Conservation (phyloP, 139 green algal genomes). For the Coelastrella sp. region DNA sequence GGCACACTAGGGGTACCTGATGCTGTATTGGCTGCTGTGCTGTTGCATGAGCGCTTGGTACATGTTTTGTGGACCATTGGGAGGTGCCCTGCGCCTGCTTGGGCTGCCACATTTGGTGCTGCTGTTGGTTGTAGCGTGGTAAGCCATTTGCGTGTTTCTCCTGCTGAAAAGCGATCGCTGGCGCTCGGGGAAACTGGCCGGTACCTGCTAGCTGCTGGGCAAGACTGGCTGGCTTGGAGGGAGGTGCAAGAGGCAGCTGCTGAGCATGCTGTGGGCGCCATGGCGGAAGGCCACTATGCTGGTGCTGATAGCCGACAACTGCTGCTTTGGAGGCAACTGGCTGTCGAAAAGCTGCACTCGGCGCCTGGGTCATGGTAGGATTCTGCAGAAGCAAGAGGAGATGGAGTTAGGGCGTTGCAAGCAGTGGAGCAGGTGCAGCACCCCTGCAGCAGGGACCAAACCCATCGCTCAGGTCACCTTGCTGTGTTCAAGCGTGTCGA, state of each 20-base stretch:
- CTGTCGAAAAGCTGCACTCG: not conserved
- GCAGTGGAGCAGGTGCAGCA: not conserved
- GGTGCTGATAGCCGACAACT: not conserved
- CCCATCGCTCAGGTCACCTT: not conserved
- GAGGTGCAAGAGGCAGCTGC: not conserved
- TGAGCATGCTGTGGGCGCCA: not conserved
- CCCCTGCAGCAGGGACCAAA: too few relatives aligned
- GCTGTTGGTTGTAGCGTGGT: slow-evolving; percentile 4
- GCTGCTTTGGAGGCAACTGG: not conserved
- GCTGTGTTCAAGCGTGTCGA: not conserved
- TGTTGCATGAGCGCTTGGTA: not conserved
- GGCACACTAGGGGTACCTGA: not conserved
- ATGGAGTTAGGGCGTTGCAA: not conserved
- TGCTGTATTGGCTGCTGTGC: not conserved
- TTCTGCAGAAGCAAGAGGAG: not conserved
- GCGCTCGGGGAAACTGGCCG: not conserved
- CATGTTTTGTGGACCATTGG: not conserved
- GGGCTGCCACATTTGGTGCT: slow-evolving; percentile 8
- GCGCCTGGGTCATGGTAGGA: not conserved
- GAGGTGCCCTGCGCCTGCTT: not conserved
- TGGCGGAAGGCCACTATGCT: not conserved
- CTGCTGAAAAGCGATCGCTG: not conserved
- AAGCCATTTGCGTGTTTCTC: not conserved
- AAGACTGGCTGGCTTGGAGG: not conserved
- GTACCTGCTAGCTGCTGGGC: slow-evolving; percentile 1